phyloP scores from a whole-genome alignment of 1,284 basidiomycete genomes.

The Naganishia albida region DNA sequence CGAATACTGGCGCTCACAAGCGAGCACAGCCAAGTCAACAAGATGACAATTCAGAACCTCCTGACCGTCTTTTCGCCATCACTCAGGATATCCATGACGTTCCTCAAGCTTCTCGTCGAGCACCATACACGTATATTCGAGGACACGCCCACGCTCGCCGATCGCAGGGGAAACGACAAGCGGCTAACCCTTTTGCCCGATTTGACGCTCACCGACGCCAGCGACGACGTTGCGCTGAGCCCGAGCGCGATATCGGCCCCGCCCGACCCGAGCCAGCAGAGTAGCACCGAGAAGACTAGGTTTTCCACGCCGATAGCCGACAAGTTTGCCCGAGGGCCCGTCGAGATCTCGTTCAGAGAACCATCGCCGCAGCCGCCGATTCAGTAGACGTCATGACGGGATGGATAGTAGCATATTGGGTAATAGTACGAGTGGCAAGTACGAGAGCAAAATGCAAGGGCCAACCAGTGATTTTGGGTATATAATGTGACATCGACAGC shows the following conservation, averaged over 20 bases:
- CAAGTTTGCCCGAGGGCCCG: conserved; percentile 41
- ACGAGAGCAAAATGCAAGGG: too few relatives aligned
- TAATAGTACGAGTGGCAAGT: too few relatives aligned
- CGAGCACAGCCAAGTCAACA: conserved; percentile 65
- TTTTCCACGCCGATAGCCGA: conserved; percentile 53
- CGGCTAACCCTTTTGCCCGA: conserved; percentile 16
- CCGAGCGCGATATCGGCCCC: neutral
- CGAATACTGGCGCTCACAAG: conserved; percentile 47
- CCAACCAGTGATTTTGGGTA: too few relatives aligned
- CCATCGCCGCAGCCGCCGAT: conserved; percentile 4
- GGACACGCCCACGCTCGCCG: conserved; percentile 30
- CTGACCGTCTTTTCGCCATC: conserved; percentile 77
- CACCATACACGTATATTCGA: conserved; percentile 34
- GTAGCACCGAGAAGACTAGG: conserved; percentile 30
- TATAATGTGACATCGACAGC: too few relatives aligned
- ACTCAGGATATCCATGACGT: conserved; percentile 71
- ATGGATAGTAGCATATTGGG: neutral
- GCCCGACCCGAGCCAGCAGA: neutral
- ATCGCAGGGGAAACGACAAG: conserved; percentile 8
- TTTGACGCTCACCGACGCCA: neutral
- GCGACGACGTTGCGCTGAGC: neutral
- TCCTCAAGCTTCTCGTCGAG: conserved; percentile 72
- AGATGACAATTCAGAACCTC: conserved; percentile 80
- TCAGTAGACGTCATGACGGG: neutral
- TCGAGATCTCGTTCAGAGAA: conserved; percentile 28